Evolutionary conservation across 2,329 filamentous ascomycete species (phyloP).

Genomic region (Colletotrichum echinochloae): DNA sequence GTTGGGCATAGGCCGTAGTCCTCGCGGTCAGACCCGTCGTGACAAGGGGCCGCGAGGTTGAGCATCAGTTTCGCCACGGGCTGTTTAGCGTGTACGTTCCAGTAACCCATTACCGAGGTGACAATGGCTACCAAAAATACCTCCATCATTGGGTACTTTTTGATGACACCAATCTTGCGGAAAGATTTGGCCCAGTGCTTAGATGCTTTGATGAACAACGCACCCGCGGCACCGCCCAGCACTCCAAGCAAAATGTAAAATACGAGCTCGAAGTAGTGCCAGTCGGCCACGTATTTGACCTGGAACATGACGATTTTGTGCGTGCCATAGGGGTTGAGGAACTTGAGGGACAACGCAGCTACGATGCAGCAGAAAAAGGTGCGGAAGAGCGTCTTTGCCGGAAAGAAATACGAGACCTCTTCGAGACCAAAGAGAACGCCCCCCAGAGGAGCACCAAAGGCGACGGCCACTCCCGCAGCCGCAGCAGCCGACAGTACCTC

Average conservation of each 20-base stretch:
- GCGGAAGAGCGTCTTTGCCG: slow-evolving; percentile 94
- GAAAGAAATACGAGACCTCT: slow-evolving; percentile 97
- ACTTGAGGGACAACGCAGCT: slow-evolving; percentile 91
- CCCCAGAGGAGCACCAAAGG: slow-evolving; percentile 88
- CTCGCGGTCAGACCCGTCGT: slow-evolving; percentile 71
- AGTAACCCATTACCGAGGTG: slow-evolving; percentile 89
- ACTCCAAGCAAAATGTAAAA: slow-evolving; percentile 89
- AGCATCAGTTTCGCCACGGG: slow-evolving; percentile 91
- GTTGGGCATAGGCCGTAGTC: slow-evolving; percentile 82
- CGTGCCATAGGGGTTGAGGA: slow-evolving; percentile 95
- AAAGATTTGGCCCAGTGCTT: slow-evolving; percentile 91
- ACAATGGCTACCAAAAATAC: slow-evolving; percentile 88
- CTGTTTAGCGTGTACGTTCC: slow-evolving; percentile 91
- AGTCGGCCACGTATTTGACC: slow-evolving; percentile 89
- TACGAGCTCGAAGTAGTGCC: slow-evolving; percentile 91
- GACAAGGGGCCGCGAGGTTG: slow-evolving; percentile 90
- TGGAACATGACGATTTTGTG: slow-evolving; percentile 97
- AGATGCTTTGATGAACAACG: slow-evolving; percentile 96
- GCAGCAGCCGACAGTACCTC: slow-evolving; percentile 95
- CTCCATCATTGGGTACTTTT: slow-evolving; percentile 85
- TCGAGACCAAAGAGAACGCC: slow-evolving; percentile 94
- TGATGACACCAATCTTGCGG: slow-evolving; percentile 83
- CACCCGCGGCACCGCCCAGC: slow-evolving; percentile 85
- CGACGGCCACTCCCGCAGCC: slow-evolving; percentile 91
- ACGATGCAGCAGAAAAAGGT: slow-evolving; percentile 99